Conservation (phyloP, 2,329 filamentous ascomycete species). For the Aspergillus versicolor region DNA sequence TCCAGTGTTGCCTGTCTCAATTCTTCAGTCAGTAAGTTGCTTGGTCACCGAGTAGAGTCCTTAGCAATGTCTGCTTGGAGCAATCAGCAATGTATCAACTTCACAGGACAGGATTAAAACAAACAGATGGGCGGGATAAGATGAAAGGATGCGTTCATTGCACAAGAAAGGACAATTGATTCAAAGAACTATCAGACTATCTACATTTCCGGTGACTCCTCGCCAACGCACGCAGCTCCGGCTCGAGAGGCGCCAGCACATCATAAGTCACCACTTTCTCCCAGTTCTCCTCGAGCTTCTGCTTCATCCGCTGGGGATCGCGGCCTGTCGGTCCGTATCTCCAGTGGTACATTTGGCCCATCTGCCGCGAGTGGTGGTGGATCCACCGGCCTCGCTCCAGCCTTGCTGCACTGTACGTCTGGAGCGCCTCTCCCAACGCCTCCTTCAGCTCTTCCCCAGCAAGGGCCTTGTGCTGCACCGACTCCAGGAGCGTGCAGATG, state of each 20-base stretch:
- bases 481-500: slow-evolving; percentile 4
- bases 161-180: too few species aligned
- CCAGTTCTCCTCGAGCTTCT: neutral
- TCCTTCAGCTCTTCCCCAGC: neutral
- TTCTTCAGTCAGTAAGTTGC: too few species aligned
- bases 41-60: too few species aligned
- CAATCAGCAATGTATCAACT: too few species aligned
- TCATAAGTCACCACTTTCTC: neutral
- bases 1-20: too few species aligned
- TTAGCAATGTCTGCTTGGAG: too few species aligned
- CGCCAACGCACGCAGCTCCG: neutral
- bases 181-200: too few species aligned
- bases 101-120: too few species aligned
- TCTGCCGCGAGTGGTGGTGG: neutral
- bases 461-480: neutral
- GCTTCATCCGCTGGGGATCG: neutral
- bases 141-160: too few species aligned
- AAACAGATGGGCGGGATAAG: too few species aligned
- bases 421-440: neutral
- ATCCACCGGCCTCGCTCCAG: neutral
- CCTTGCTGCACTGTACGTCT: neutral
- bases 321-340: neutral
- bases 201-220: neutral
- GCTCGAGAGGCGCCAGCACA: neutral
- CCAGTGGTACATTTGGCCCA: neutral